Conservation (phyloP, 768 basidiomycete species). For the Lyophyllum atratum region DNA sequence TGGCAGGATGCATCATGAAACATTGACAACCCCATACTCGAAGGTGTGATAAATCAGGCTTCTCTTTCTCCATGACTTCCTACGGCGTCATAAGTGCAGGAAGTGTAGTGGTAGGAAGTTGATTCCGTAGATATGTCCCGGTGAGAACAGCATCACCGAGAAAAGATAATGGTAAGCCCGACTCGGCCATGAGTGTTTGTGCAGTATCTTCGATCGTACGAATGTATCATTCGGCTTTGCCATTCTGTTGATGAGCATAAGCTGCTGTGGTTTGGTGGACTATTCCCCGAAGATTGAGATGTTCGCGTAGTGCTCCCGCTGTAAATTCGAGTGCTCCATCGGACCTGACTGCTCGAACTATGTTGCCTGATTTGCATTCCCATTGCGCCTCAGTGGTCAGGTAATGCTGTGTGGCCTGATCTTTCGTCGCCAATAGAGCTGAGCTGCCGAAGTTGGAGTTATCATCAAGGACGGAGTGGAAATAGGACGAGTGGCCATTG, state of each 20-base stretch:
- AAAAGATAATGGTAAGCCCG: constrained; percentile 22
- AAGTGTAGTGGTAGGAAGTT: constrained; percentile 24
- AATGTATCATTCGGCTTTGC: constrained; percentile 31
- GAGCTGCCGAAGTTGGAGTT: constrained; percentile 17
- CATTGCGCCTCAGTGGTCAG: not conserved
- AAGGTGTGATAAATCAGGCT: constrained; percentile 29
- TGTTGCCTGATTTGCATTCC: not conserved
- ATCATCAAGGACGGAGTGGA: constrained; percentile 18
- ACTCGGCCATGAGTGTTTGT: constrained; percentile 23
- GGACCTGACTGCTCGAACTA: not conserved
- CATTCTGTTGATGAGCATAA: constrained; percentile 35
- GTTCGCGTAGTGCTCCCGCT: not conserved
- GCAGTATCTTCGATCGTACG: no score
- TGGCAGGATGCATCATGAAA: constrained; percentile 20
- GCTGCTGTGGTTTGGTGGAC: constrained; percentile 20
- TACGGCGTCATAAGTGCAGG: constrained; percentile 19
- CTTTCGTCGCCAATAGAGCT: not conserved
- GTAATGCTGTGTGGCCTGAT: constrained; percentile 2
- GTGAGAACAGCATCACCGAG: constrained; percentile 25
- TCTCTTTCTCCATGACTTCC: constrained; percentile 17
- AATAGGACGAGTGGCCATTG: not conserved
- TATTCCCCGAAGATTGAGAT: not conserved
- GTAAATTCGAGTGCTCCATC: constrained; percentile 1
- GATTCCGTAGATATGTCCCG: constrained; percentile 21
- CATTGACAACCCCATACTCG: constrained; percentile 31